Base-by-base conservation (phyloP, 306 rosid genomes). In the Amphicarpaea edgeworthii region DNA sequence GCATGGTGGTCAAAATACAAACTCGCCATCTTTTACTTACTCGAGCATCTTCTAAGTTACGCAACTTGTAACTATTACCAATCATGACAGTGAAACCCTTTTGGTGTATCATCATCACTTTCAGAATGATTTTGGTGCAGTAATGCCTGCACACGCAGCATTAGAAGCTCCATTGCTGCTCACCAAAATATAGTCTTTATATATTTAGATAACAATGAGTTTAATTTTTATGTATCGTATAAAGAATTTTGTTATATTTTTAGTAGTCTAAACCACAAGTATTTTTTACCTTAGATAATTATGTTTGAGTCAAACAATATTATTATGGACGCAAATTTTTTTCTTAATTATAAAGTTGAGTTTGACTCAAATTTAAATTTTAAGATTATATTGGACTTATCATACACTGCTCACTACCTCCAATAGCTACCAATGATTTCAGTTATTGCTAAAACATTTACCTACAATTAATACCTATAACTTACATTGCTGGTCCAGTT, bases 1-100 rank as follows among this genome's bases (percentile, higher is more conserved):
- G n/a, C n/a, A n/a, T 61, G 62, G 49, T 50, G 78, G 78, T 84
- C 88, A 84, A 81, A 77, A 62, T 67, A 38, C 46, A 67, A 68
- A 21, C 14, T 46, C 14, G 17, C 7, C 41, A 61, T 28, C 51
- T 53, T 60, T 72, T 66, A n/a, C 34, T 58, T 26, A 10, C 73
- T 67, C 78, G 43, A 61, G 47, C 38, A 73, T 77, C 81, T 75
- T 84, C 42, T 68, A 51, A 50, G 20, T 81, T 38, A 81, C 75
- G 81, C 62, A 69, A 24, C 77, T 41, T 65, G 43, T 21, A 20
- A 17, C 68, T 32, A 80, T 26, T 55, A 57, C 42, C 66, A 70
- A 71, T 80, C 77, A 68, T 77, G 81, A 17, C 17, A 66, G 20
- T 42, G 37, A 61, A 73, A 11, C 60, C 73, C 4, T 58, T 79